Conservation (phyloP, 805 yeast genomes). For the Cephaloascus fragrans region DNA sequence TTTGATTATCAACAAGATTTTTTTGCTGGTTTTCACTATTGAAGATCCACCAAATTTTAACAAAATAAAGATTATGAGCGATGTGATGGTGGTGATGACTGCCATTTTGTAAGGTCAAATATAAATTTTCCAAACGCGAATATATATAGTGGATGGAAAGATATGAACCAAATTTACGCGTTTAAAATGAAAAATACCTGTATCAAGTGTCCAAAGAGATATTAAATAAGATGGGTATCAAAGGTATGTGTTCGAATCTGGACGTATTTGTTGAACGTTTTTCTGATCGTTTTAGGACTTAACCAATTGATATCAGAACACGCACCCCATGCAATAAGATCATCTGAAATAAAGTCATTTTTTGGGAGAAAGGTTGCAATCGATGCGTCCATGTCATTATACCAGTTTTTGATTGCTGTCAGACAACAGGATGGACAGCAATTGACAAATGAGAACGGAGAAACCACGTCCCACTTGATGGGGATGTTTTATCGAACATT, state of each 20-base stretch:
- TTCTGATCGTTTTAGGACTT: slow-evolving; percentile 41
- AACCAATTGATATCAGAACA: slow-evolving; percentile 82
- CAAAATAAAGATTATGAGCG: too few species aligned
- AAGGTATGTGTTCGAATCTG: slow-evolving; percentile 20
- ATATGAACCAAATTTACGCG: too few species aligned
- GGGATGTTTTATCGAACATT: slow-evolving; percentile 95
- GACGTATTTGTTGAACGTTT: too few species aligned
- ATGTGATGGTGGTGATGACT: too few species aligned
- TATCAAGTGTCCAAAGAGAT: too few species aligned
- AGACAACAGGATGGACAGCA: slow-evolving; percentile 96
- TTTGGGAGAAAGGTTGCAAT: slow-evolving; percentile 97
- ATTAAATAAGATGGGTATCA: slow-evolving; percentile 56
- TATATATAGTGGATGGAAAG: too few species aligned
- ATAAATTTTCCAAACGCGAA: too few species aligned
- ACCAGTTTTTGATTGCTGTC: slow-evolving; percentile 93
- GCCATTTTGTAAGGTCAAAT: too few species aligned
- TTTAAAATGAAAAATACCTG: too few species aligned
- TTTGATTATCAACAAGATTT: too few species aligned
- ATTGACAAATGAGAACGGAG: slow-evolving; percentile 80
- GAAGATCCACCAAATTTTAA: too few species aligned
- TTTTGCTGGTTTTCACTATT: too few species aligned
- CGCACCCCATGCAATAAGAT: slow-evolving; percentile 74
- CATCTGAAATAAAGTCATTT: slow-evolving; percentile 72
- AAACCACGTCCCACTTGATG: slow-evolving; percentile 81
- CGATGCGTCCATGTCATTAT: slow-evolving; percentile 92